phyloP scores from a whole-genome alignment of 192 early-diverging fungal genomes.

The Rhizophlyctis rosea region DNA sequence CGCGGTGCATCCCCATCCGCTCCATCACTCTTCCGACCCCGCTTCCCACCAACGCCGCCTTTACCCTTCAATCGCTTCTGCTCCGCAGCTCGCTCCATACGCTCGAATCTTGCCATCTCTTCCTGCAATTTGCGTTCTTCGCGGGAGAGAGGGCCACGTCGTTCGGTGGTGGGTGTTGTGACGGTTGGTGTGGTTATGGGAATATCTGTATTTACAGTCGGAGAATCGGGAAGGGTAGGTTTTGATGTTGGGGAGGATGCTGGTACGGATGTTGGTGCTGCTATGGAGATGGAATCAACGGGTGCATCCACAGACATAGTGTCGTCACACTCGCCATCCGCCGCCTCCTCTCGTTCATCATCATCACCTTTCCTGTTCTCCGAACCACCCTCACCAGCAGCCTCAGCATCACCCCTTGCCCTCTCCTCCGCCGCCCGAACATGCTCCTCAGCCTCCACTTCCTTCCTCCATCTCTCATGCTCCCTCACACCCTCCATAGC shows the following conservation, averaged over 20 bases:
- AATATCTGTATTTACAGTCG: too few species aligned
- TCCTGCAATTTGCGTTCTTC: conserved; percentile 30
- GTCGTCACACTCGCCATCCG: not conserved
- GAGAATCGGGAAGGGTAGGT: too few species aligned
- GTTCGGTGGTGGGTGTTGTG: too few species aligned
- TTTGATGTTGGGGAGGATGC: not conserved
- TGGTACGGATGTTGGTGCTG: not conserved
- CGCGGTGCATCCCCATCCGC: too few species aligned
- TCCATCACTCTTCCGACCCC: conserved; percentile 17
- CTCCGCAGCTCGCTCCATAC: conserved; percentile 20
- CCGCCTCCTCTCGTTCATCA: not conserved
- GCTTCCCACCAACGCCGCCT: not conserved
- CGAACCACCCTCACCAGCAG: not conserved
- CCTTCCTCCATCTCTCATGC: conserved; percentile 3
- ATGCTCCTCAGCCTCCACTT: not conserved
- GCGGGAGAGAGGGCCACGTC: conserved; percentile 7
- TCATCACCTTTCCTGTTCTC: not conserved
- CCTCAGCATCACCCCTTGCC: not conserved
- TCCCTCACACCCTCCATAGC: not conserved
- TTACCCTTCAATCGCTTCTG: conserved; percentile 11
- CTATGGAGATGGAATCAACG: not conserved
- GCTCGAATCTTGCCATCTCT: conserved; percentile 25
- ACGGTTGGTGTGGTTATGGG: too few species aligned
- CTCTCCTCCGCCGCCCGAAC: not conserved
- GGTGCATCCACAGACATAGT: not conserved